Base-by-base conservation (phyloP, 176 grass and related monocot genomes). In the Triticum urartu region DNA sequence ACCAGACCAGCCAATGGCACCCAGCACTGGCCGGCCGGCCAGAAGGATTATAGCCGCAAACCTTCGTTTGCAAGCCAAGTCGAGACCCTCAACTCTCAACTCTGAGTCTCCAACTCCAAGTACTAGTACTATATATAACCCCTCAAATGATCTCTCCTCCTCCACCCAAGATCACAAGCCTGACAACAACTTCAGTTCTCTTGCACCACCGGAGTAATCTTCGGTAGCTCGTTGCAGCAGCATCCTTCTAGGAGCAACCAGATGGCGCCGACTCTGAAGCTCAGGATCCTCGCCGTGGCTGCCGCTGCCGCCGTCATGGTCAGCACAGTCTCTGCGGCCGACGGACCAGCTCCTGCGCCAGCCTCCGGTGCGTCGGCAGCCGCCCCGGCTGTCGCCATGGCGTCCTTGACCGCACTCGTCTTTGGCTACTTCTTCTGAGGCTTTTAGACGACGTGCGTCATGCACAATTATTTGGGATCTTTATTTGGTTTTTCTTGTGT, bases 401-500 rank as follows among this genome's bases (percentile, higher is more conserved):
- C 89, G 68, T 91, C 85, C 11, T 30, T 91, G 45, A 62, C 85
- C 34, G 85, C 85, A 8, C 45, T 91, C 4, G 25, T 62, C 68
- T 85, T 85, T 13, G 89, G 81, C 28, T 91, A 80, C 77, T 59
- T 88, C 76, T 91, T 91, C 77, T 85, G 43, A 79, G 56, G 70
- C 4, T 7, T 0, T 50, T 5, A 12, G 54, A 8, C 26, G 68
- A 8, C 21, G 1, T 25, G 11, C 10, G 0, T 12, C 35, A 6
- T 42, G 34, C 34, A 20, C 30, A 62, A 62, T 40, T 1, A 21
- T 81, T 65, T 80, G 9, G 11, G 24, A 58, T 52, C 5, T 36
- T 7, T 47, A 1, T 15, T 28, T 3, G 0, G 0, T 6, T 38
- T 1, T 24, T 36, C 43, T 34, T 2, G 1, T 72, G 32, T 65